A percentile compares a stretch with the other conserved stretches of the same genome.
These are phyloP conservation scores for Hansfordia pulvinata DNA, from an alignment of 2,329 filamentous ascomycete species.

Conservation along the genomic window DNA sequence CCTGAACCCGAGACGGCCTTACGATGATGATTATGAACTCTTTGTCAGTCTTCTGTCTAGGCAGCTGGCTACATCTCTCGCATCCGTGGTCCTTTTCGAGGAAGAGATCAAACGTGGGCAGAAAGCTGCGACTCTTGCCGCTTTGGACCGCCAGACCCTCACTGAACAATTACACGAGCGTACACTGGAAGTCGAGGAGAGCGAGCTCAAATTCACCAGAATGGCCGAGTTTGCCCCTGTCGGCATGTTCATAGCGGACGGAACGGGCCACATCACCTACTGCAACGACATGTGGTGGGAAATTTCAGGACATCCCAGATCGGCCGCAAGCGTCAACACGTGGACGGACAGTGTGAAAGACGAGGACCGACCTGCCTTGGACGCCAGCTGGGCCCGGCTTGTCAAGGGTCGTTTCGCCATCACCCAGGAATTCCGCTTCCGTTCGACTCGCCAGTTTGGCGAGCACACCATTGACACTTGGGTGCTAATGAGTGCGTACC, in stretches of 20 bases:
- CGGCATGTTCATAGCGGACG: conserved; percentile 74
- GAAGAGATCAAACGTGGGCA: conserved; percentile 69
- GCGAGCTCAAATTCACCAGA: conserved; percentile 66
- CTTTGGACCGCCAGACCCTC: conserved; percentile 63
- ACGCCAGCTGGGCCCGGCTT: conserved; percentile 47
- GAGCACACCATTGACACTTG: conserved; percentile 54
- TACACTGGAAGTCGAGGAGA: conserved; percentile 48
- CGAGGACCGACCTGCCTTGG: conserved; percentile 47
- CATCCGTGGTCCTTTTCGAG: conserved; percentile 70
- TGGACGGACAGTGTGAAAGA: conserved; percentile 63
- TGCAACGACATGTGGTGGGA: conserved; percentile 71
- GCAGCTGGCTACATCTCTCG: conserved; percentile 67
- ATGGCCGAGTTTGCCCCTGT: conserved; percentile 79
- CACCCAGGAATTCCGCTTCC: conserved; percentile 65
- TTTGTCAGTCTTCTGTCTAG: conserved; percentile 64
- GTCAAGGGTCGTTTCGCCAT: conserved; percentile 48
- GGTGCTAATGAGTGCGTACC: conserved; percentile 66
- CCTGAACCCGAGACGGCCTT: conserved; percentile 64
- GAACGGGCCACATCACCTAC: conserved; percentile 57
- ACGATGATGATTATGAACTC: conserved; percentile 67
- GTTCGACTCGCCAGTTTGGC: conserved; percentile 48
- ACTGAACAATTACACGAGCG: conserved; percentile 59
- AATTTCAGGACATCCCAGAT: conserved; percentile 53
- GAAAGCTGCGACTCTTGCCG: conserved; percentile 59
- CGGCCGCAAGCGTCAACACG: conserved; percentile 40